Percentiles rank a stretch among this genome's conserved stretches.
phyloP scores from a whole-genome alignment of 2,329 filamentous ascomycete species.

The Monosporascus ibericus region DNA sequence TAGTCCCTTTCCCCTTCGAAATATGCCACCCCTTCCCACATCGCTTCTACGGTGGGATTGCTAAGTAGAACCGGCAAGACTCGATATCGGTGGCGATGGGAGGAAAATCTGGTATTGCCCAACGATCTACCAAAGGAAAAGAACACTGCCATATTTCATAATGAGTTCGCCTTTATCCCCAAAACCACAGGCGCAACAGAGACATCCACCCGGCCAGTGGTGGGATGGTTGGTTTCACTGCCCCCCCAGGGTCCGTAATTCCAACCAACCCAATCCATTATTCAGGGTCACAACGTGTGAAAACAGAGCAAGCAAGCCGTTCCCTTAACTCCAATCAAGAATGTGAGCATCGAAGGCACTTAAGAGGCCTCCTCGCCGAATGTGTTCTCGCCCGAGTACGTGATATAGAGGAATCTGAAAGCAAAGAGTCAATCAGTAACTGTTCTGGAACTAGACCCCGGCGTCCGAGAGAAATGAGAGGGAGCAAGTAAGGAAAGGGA shows the following conservation, averaged over 20 bases:
- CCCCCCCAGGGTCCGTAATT: background rate
- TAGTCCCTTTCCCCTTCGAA: no score
- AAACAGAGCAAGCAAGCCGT: background rate
- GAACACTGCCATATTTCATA: background rate
- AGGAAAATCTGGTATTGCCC: background rate
- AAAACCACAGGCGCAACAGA: background rate
- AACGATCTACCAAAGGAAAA: background rate
- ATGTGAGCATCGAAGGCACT: constrained; percentile 3
- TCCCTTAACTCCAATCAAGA: background rate
- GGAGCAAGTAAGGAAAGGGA: constrained; percentile 2
- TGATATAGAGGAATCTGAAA: constrained; percentile 90
- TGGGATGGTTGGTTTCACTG: background rate
- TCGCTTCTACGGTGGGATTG: no score
- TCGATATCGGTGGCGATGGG: background rate
- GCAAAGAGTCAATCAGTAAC: constrained; percentile 7
- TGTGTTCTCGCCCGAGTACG: constrained; percentile 98
- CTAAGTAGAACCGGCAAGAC: no score
- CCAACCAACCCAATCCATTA: background rate
- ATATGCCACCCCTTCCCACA: no score
- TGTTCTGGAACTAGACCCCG: background rate
- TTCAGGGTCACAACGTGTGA: background rate
- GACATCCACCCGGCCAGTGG: background rate
- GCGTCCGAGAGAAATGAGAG: background rate
- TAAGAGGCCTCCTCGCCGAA: constrained; percentile 60
- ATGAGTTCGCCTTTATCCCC: background rate